phyloP scores from a whole-genome alignment of 179 eudicot species.

The Spinacia oleracea region DNA sequence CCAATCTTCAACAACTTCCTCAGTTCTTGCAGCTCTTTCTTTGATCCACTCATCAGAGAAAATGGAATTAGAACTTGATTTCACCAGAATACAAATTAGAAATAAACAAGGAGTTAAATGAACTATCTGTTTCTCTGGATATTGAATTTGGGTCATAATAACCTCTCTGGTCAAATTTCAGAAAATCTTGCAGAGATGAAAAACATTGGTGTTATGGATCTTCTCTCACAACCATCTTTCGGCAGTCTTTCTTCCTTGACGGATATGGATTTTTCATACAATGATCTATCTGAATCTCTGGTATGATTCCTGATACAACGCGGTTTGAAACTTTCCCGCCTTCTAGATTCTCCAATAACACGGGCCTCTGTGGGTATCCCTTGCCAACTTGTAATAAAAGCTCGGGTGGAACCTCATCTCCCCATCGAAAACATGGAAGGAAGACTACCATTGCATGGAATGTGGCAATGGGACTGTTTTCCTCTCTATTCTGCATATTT shows the following conservation, averaged over 20 bases:
- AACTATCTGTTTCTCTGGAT: constrained; percentile 61
- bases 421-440: constrained; percentile 43
- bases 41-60: too few relatives aligned
- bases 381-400: constrained; percentile 45
- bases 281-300: constrained; percentile 62
- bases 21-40: not conserved
- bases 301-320: constrained; percentile 69
- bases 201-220: constrained; percentile 63
- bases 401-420: constrained; percentile 27
- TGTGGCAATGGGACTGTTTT: constrained; percentile 70
- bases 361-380: constrained; percentile 87
- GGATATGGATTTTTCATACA: constrained; percentile 69
- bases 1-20: not conserved
- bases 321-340: constrained; percentile 76
- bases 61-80: too few relatives aligned
- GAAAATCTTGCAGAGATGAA: constrained; percentile 63
- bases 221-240: constrained; percentile 68
- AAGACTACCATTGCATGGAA: constrained; percentile 63
- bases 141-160: constrained; percentile 77
- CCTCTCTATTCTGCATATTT: constrained; percentile 73
- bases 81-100: too few relatives aligned
- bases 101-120: too few relatives aligned
- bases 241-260: constrained; percentile 57
- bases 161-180: constrained; percentile 74
- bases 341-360: constrained; percentile 57